Evolutionary conservation across 2,329 filamentous ascomycete genomes (phyloP), one percentile per base, ranked within the genome.

Genomic region (Talaromyces sp.): DNA sequence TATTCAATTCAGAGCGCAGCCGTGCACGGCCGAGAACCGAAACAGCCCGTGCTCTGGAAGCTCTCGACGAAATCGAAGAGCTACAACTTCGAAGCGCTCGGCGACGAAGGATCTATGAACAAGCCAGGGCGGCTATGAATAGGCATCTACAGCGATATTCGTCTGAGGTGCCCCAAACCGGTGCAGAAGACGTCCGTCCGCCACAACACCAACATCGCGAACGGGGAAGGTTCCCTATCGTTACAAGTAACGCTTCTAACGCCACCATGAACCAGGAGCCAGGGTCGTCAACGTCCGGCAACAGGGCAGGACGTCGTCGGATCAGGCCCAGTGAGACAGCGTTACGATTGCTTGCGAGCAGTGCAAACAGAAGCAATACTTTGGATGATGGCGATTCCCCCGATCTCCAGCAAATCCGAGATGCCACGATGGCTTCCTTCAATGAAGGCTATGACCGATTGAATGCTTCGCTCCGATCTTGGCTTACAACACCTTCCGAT

Each of bases 1-100:
- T 56, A 2, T 10, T 28, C 31, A 21, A 36, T 45, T 71, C 73
- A 17, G 71, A 73, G 45, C 70, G 70, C 17, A 39, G 46, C 25
- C 40, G 37, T 17, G 69, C 70, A 46, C 67, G 65, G 31, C 64
- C 64, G 41, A 67, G 66, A 48, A 65, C 69, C 10, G 52, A 53
- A 25, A 65, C 65, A 33, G 62, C 61, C 53, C 69, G 69, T 58
- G 75, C 74, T 7, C 58, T 75, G 52, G 72, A 75, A 48, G 69
- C 72, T 10, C 59, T 77, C 19, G 71, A 69, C 63, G 75, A 78
- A 62, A 64, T 75, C 40, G 68, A 69, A 48, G 68, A 72, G 36
- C 64, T 67, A 48, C 64, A 64, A 35, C 63, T 63, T 25, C 65
- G 70, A 45, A 67, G 66, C 37, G 57, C 59, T 31, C 62, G 64